Evolutionary conservation across 345 rosid species (phyloP).

Genomic region (Rhizophora mangle): DNA sequence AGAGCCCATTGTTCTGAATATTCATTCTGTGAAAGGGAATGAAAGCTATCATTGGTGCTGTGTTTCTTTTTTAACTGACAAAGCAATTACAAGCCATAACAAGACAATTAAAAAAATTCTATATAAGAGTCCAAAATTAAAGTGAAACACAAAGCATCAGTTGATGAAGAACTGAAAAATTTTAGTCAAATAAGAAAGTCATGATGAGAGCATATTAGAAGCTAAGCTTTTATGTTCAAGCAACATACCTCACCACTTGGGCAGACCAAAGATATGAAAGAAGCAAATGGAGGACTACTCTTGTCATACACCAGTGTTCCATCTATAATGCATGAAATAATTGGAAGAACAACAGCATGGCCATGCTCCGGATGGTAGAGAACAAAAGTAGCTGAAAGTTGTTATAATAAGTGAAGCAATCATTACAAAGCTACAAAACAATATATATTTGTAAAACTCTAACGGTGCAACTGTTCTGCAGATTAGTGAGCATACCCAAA

Average conservation of each 20-base stretch:
- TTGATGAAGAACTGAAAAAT: background rate
- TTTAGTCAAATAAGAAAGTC: background rate
- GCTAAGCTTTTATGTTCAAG: slow-evolving; percentile 7
- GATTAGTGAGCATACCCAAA: slow-evolving; percentile 49
- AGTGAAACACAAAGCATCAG: background rate
- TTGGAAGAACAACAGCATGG: slow-evolving; percentile 90
- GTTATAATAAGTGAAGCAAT: slow-evolving; percentile 18
- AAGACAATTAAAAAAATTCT: background rate
- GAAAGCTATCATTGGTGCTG: background rate
- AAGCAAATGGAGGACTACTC: slow-evolving; percentile 76
- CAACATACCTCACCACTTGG: slow-evolving; percentile 68
- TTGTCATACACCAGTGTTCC: slow-evolving; percentile 77
- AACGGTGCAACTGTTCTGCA: background rate
- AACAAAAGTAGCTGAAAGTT: slow-evolving; percentile 82
- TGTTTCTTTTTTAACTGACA: background rate
- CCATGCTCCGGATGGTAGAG: slow-evolving; percentile 99
- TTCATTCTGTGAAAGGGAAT: slow-evolving; percentile 56
- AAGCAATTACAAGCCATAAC: slow-evolving; percentile 7
- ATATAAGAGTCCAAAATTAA: background rate
- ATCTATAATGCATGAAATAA: slow-evolving; percentile 87
- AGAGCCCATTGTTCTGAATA: slow-evolving; percentile 99
- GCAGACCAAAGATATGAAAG: slow-evolving; percentile 88
- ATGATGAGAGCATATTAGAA: background rate
- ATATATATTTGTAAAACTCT: background rate
- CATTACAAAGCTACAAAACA: background rate